A percentile compares a stretch with the other conserved stretches of the same genome.
phyloP scores from a whole-genome alignment of 805 yeast genomes.

The Candida glaebosa region DNA sequence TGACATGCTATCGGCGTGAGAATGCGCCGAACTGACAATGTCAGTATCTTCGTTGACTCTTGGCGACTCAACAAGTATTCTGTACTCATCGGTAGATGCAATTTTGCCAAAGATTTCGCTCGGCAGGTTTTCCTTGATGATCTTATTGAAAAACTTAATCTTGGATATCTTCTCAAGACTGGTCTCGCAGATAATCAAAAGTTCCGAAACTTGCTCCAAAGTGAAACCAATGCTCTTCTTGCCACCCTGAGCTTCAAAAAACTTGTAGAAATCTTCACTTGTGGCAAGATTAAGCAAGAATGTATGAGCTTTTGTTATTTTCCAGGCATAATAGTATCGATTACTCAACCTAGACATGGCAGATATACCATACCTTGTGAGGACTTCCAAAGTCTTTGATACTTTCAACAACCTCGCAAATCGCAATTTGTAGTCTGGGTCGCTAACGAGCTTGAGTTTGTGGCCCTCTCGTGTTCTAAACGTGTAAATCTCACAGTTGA shows the following conservation, averaged over 20 bases:
- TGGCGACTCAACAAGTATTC: background rate
- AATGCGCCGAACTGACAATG: background rate
- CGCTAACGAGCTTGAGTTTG: constrained; percentile 12
- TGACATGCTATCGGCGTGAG: background rate
- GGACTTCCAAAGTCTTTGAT: constrained; percentile 21
- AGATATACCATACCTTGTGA: constrained; percentile 16
- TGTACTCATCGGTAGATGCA: background rate
- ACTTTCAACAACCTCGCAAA: constrained; percentile 22
- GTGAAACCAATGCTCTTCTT: constrained; percentile 12
- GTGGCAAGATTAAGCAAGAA: constrained; percentile 36
- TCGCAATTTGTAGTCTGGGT: constrained; percentile 16
- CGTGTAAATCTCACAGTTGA: constrained; percentile 19
- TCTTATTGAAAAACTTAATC: constrained; percentile 3
- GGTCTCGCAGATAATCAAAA: constrained; percentile 18
- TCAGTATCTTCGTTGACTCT: background rate
- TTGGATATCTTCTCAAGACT: constrained; percentile 13
- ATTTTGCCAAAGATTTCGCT: constrained; percentile 1
- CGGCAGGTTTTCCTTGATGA: background rate
- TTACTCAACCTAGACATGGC: constrained; percentile 44
- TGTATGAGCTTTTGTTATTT: constrained; percentile 56
- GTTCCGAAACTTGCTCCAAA: constrained; percentile 24
- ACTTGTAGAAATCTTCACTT: constrained; percentile 23
- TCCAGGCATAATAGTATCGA: constrained; percentile 65
- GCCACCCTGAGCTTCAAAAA: constrained; percentile 6
- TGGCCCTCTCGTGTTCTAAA: constrained; percentile 22